Percentiles rank a stretch among this genome's conserved stretches.
These are phyloP conservation scores for Amanita molliuscula DNA, from an alignment of 768 basidiomycete genomes.

Conservation along the genomic window DNA sequence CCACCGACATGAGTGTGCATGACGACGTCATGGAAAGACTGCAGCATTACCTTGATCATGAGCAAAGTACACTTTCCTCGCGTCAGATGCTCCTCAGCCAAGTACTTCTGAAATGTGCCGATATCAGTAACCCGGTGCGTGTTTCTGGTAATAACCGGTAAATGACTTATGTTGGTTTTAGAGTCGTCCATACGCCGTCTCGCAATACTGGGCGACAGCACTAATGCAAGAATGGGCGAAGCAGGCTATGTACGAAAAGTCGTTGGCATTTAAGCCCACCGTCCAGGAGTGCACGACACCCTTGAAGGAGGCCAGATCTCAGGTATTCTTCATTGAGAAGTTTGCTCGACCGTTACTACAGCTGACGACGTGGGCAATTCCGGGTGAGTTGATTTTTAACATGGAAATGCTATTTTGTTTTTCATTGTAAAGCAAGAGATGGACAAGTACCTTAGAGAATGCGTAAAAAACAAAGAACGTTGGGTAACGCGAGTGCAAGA, in stretches of 20 bases:
- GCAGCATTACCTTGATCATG: constrained; percentile 33
- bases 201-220: constrained; percentile 86
- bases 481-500: constrained; percentile 39
- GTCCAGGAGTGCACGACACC: constrained; percentile 32
- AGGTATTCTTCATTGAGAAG: constrained; percentile 79
- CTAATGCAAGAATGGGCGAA: constrained; percentile 85
- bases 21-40: constrained; percentile 72
- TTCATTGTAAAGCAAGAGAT: constrained; percentile 38
- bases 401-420: background rate
- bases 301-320: constrained; percentile 63
- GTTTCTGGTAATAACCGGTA: background rate
- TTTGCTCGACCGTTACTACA: constrained; percentile 83
- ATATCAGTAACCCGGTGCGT: constrained; percentile 96
- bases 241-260: constrained; percentile 80
- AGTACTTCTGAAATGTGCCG: constrained; percentile 91
- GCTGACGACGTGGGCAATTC: constrained; percentile 59
- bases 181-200: constrained; percentile 89
- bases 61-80: constrained; percentile 25
- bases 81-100: constrained; percentile 75
- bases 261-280: constrained; percentile 63
- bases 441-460: constrained; percentile 53
- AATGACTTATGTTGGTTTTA: constrained; percentile 19
- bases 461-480: constrained; percentile 53
- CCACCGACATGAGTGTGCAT: constrained; percentile 94
- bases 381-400: constrained; percentile 35